These are phyloP conservation scores for Plasmodium gonderi DNA, from an alignment of 169 alveolate species.

Conservation along the genomic window DNA sequence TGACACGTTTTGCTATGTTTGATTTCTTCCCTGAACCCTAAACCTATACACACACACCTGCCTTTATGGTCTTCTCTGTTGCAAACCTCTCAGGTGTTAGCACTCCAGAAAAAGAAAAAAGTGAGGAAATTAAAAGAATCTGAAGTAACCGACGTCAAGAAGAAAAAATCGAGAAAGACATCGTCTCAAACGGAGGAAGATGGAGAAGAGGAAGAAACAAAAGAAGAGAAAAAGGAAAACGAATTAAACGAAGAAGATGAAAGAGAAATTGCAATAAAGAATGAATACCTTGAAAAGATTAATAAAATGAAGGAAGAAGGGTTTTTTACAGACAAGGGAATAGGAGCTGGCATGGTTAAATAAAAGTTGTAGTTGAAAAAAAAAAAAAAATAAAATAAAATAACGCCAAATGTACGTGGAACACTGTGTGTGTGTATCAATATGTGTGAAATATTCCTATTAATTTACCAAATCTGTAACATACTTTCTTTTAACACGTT, in stretches of 20 bases:
- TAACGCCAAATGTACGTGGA: too few relatives aligned
- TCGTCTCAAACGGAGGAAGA: neutral
- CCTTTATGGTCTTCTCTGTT: neutral
- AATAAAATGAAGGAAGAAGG: slow-evolving; percentile 72
- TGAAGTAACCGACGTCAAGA: slow-evolving; percentile 11
- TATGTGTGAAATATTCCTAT: too few relatives aligned
- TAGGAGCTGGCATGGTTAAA: slow-evolving; percentile 67
- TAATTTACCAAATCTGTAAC: too few relatives aligned
- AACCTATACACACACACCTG: neutral
- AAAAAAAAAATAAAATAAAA: neutral
- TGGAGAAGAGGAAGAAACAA: neutral
- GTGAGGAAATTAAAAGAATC: slow-evolving; percentile 22
- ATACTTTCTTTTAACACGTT: neutral
- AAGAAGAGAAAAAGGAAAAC: slow-evolving; percentile 11
- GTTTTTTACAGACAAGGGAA: slow-evolving; percentile 63
- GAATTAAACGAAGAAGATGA: slow-evolving; percentile 22
- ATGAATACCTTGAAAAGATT: slow-evolving; percentile 57
- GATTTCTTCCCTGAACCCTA: too few relatives aligned
- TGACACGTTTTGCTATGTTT: too few relatives aligned
- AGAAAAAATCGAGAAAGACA: slow-evolving; percentile 17
- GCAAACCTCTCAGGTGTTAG: slow-evolving; percentile 24
- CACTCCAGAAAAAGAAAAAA: slow-evolving; percentile 54
- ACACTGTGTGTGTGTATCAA: too few relatives aligned
- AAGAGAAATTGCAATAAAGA: slow-evolving; percentile 47
- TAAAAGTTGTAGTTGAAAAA: neutral